These are phyloP conservation scores for Emmonsia crescens DNA, from an alignment of 2,329 filamentous ascomycete species.

Conservation along the genomic window DNA sequence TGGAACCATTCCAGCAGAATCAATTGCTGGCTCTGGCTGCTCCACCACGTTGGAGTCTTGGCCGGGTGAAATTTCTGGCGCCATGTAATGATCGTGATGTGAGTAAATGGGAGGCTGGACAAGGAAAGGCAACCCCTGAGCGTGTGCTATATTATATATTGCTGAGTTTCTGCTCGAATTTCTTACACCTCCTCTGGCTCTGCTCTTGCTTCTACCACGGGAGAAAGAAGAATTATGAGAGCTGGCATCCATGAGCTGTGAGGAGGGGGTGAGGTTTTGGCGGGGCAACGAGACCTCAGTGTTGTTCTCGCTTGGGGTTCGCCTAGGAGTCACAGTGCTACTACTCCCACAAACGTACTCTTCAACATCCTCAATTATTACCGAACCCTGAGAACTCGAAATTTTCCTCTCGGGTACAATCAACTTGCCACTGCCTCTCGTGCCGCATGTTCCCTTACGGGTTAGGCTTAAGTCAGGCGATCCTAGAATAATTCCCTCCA, in stretches of 20 bases:
- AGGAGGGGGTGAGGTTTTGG: background rate
- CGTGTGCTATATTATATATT: background rate
- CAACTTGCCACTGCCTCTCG: background rate
- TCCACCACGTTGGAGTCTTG: background rate
- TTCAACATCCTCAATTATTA: background rate
- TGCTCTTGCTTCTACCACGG: background rate
- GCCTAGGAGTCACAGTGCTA: background rate
- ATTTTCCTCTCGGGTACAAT: background rate
- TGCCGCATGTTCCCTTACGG: background rate
- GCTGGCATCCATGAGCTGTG: background rate
- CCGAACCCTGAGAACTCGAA: background rate
- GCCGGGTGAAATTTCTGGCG: too few relatives aligned
- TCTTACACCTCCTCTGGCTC: background rate
- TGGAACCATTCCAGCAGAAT: background rate
- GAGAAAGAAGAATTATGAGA: background rate
- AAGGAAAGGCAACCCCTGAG: background rate
- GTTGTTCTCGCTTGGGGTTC: background rate
- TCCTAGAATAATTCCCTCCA: constrained; percentile 1
- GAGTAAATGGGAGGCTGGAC: background rate
- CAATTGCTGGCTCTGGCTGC: background rate
- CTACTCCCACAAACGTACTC: background rate
- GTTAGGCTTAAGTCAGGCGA: background rate
- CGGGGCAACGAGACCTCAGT: background rate
- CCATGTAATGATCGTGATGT: background rate
- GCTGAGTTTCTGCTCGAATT: background rate